Conservation (phyloP, 352 stramenopile species). For the Blastocystis sp. region DNA sequence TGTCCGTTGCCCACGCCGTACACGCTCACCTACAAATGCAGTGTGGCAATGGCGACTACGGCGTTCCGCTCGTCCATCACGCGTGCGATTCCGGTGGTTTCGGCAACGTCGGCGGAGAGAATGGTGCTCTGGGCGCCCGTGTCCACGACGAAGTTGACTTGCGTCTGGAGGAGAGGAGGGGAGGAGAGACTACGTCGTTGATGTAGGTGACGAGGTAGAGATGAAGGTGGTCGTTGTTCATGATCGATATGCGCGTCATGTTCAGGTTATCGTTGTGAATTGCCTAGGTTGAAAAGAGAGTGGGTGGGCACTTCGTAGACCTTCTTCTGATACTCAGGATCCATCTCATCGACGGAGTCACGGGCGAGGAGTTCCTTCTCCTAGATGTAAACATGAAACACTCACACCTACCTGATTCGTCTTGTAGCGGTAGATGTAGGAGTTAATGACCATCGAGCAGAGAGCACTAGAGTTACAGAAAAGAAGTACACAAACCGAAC, state of each 20-base stretch:
- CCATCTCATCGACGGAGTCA: constrained; percentile 8
- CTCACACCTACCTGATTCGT: background rate
- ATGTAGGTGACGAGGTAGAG: background rate
- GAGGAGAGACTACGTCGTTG: background rate
- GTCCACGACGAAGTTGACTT: constrained; percentile 45
- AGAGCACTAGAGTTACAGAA: background rate
- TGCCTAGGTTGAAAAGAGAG: background rate
- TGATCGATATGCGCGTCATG: background rate
- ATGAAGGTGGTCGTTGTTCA: background rate
- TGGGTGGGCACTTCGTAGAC: background rate
- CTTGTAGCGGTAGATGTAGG: background rate
- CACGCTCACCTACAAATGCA: background rate
- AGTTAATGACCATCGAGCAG: background rate
- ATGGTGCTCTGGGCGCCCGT: constrained; percentile 9
- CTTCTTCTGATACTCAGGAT: constrained; percentile 25
- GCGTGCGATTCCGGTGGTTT: background rate
- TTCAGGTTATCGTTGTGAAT: constrained; percentile 22
- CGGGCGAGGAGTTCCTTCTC: background rate
- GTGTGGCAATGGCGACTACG: background rate
- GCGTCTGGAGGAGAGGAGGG: background rate
- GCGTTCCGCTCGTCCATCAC: background rate
- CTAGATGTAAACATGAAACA: background rate
- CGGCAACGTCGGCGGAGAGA: background rate
- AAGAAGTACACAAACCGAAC: background rate
- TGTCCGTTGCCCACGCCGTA: background rate